Base-by-base conservation (phyloP, 352 stramenopile genomes). In the Hyaloperonospora brassicae region DNA sequence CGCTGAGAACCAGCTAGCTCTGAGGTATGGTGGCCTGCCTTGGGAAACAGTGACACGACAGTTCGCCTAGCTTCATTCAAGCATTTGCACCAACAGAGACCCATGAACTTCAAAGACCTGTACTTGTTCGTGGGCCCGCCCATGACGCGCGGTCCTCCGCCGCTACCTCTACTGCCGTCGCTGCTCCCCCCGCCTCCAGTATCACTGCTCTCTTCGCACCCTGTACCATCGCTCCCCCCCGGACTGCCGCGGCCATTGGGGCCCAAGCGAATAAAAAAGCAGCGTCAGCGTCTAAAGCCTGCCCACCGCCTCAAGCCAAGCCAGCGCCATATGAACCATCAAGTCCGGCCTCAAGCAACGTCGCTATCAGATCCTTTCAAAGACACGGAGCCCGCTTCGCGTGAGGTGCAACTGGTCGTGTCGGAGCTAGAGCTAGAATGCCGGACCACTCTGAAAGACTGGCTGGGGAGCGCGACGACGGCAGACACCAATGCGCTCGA, bases 91-190 rank as follows among this genome's bases (percentile, higher is more conserved):
- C 12, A 21, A 23, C 52, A 42, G n/a, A 9, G 42, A 14, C 35
- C 46, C 55, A 64, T 68, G 56, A 47, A 68, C 40, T 68, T 68
- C 39, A 52, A 64, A 23, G 51, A 61, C 31, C 42, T 68, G 23
- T 68, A 68, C 30, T 43, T 61, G 27, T 68, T 68, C 22, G 61
- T 68, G 4, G 61, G 61, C 5, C 61, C 61, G 24, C 61, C 61
- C 23, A 68, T 68, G 61, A 68, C 61, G 38, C 61, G 61, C 13
- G 61, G 61, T 23, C 56, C 61, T 21, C 61, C 61, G 3, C 47
- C 56, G 27, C 30, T 65, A 22, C 57, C 47, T 24, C 43, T 65
- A 13, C 11, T 59, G 24, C 50, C 55, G 45, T 52, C 50, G 23
- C 24, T 59, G n/a, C 24, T 59, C 47, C 36, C 49, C 27, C 36